Conservation (phyloP, 169 alveolate species). For the Plasmodium billcollinsi region DNA sequence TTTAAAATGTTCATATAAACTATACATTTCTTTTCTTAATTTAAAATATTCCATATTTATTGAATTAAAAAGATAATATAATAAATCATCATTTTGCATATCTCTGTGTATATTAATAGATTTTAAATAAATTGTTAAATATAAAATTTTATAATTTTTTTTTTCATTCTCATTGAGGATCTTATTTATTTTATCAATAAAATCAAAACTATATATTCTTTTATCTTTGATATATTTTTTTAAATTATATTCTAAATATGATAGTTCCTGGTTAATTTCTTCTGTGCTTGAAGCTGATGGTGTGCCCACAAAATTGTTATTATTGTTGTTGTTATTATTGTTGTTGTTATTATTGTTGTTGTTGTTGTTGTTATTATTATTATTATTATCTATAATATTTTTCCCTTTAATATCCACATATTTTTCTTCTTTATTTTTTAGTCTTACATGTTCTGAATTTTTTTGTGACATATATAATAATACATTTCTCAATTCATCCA, state of each 20-base stretch:
- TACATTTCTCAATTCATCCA: constrained; percentile 21
- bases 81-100: constrained; percentile 38
- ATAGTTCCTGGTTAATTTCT: constrained; percentile 8
- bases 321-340: too few species aligned
- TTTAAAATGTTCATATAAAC: constrained; percentile 38
- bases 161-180: constrained; percentile 40
- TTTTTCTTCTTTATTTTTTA: background rate
- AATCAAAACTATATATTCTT: constrained; percentile 20
- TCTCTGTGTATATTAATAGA: constrained; percentile 68
- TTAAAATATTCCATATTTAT: constrained; percentile 67
- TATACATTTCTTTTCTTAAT: constrained; percentile 49
- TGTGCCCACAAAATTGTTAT: too few species aligned
- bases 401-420: too few species aligned
- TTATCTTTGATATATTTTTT: constrained; percentile 30
- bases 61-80: constrained; percentile 45
- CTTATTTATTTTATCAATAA: constrained; percentile 36
- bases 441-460: background rate
- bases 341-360: too few species aligned
- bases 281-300: background rate
- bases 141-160: constrained; percentile 40
- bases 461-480: constrained; percentile 17
- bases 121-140: constrained; percentile 62
- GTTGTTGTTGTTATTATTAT: too few species aligned
- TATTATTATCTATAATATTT: too few species aligned
- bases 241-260: constrained; percentile 12